Percentiles rank a stretch among this genome's conserved stretches.
Evolutionary conservation across 345 rosid species (phyloP).

Genomic region (Conringia planisiliqua): DNA sequence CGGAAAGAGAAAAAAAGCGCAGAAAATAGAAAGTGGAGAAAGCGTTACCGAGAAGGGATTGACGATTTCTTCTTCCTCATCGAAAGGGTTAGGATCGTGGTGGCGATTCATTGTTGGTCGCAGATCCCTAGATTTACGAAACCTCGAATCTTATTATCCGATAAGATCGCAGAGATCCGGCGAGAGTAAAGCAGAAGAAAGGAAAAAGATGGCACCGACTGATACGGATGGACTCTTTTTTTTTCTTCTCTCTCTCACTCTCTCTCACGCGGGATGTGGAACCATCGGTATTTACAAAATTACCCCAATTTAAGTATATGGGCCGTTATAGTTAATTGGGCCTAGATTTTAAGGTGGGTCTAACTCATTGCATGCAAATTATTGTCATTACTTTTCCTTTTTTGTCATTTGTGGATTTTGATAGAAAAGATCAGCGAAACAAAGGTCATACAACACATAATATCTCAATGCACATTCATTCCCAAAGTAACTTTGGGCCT

Average conservation of each 20-base stretch:
- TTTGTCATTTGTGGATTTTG: too few relatives aligned
- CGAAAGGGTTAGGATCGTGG: slow-evolving; percentile 90
- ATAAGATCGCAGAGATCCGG: slow-evolving; percentile 28
- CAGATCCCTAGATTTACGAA: slow-evolving; percentile 43
- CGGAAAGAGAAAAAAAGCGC: neutral
- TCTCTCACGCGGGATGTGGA: slow-evolving; percentile 4
- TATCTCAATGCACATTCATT: too few relatives aligned
- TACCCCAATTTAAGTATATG: neutral
- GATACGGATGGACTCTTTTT: neutral
- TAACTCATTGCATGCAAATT: too few relatives aligned
- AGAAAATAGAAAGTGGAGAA: slow-evolving; percentile 8
- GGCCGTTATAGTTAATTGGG: neutral
- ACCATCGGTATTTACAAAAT: neutral
- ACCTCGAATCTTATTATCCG: neutral
- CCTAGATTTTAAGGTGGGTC: neutral
- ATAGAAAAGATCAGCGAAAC: too few relatives aligned
- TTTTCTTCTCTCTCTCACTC: neutral
- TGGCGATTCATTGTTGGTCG: slow-evolving; percentile 62
- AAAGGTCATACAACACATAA: too few relatives aligned
- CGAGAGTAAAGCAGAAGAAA: neutral
- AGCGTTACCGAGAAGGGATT: slow-evolving; percentile 84
- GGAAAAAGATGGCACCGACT: neutral
- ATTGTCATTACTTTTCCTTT: too few relatives aligned
- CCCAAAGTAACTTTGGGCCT: too few relatives aligned
- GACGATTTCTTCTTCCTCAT: slow-evolving; percentile 73